Evolutionary conservation across 2,329 filamentous ascomycete species (phyloP), one percentile per base, ranked within the genome.

Genomic region (Stemphylium vesicarium): DNA sequence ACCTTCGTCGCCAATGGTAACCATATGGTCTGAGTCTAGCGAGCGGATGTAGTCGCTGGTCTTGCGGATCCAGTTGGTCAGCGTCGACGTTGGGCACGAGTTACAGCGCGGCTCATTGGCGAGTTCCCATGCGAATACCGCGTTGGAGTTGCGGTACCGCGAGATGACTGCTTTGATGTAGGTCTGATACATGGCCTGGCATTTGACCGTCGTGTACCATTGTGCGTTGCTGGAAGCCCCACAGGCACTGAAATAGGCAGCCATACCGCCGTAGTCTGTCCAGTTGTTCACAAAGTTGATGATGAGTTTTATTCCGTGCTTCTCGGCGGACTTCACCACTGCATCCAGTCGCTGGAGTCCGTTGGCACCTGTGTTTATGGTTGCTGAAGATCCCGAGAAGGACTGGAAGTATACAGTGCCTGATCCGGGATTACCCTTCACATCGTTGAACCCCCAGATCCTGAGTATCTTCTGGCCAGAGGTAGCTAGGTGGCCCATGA

Each of bases 221-320:
- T 76, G 75, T 12, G 77, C 77, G 53, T 83, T 78, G 50, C 70
- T 70, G 44, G 70, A 74, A 18, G 81, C 81, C 33, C 83, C 84
- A 51, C 84, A 87, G 2, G 81, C 82, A 10, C 71, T 76, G 39
- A 81, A 80, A 63, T 88, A 88, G 1, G 83, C 82, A 10, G 79
- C 77, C 75, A 88, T 87, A 42, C 86, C 86, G 24, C 86, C 86
- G 38, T 88, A 89, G 65, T 90, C 88, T 40, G 78, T 78, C 86
- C 87, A 90, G 75, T 89, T 85, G 75, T 90, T 90, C 50, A 89
- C 84, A 38, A 88, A 85, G 62, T 85, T 83, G 66, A 87, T 82
- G 57, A 89, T 86, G 4, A 89, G 76, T 70, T 87, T 87, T 62
- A 89, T 78, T 4, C 82, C 83, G 49, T 83, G 78, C 50, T 78